Base-by-base conservation (phyloP, 306 rosid species). In the Medicago ruthenica region DNA sequence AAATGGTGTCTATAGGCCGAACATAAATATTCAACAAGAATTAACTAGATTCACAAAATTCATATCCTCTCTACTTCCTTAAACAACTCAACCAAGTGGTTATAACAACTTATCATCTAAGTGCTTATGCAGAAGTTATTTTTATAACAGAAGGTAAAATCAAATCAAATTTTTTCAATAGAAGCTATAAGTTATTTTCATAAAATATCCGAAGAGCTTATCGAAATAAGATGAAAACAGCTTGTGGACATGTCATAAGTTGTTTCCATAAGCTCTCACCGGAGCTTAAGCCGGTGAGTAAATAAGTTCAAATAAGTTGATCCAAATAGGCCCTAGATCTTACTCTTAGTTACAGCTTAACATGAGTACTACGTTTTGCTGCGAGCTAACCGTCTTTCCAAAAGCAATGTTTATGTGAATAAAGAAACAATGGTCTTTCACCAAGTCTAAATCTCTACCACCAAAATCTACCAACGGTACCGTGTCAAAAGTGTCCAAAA, bases 11-110 rank as follows among this genome's bases (percentile, higher is more conserved):
- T 27, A 27, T 31, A 60, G 12, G 7, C 2, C 6, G 0, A 60
- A 13, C 66, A 27, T 39, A 67, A 60, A 77, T 73, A 57, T 21
- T 68, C 27, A 40, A 41, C 9, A 42, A 41, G 27, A 37, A 60
- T 18, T 71, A 69, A 59, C n/a, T 15, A 16, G 18, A 58, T n/a
- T 17, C 77, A 53, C 63, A 22, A 11, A 66, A 73, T 41, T 39
- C 54, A 60, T 36, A 61, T 57, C 12, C 53, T 63, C 70, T 77
- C 18, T 67, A 44, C 41, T 64, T 36, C n/a, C 73, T 48, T 75
- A 67, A 61, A 31, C 67, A 51, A 67, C 51, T 45, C 15, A 45
- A 45, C 13, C 13, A 5, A 44, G 50, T 4, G 2, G 6, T 5
- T 34, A 4, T 34, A 34, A 34, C 37, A 9, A 41, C 10, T 15